phyloP scores from a whole-genome alignment of 2,329 filamentous ascomycete species.

The Fusarium sp. region DNA sequence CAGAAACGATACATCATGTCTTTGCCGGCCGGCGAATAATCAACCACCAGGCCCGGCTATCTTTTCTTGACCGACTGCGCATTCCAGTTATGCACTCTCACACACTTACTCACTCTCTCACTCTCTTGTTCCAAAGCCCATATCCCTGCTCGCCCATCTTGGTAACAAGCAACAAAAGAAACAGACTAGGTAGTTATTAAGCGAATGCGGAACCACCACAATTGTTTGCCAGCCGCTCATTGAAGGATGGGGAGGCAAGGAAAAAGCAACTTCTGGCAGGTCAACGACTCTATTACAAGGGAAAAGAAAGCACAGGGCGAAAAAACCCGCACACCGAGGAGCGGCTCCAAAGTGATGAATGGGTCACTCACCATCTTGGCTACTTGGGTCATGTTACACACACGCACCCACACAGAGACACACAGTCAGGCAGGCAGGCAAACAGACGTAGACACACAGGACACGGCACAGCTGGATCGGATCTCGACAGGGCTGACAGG shows the following conservation, averaged over 20 bases:
- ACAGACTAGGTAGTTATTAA: not conserved
- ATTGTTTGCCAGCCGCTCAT: not conserved
- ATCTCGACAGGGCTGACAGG: slow-evolving; percentile 2
- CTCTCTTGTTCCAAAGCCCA: not conserved
- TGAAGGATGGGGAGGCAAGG: not conserved
- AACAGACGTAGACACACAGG: not conserved
- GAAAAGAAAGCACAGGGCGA: not conserved
- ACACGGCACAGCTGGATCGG: not conserved
- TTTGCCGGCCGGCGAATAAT: slow-evolving; percentile 15
- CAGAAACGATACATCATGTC: slow-evolving; percentile 33
- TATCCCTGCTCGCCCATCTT: not conserved
- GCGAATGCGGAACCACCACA: not conserved
- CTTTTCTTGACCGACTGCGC: not conserved
- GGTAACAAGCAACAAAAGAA: not conserved
- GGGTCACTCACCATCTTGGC: not conserved
- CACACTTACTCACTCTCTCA: not conserved
- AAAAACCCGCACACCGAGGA: slow-evolving; percentile 9
- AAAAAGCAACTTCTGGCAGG: slow-evolving; percentile 29
- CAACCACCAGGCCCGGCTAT: slow-evolving; percentile 1
- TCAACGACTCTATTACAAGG: not conserved
- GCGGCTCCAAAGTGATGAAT: slow-evolving; percentile 1
- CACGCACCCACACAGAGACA: not conserved
- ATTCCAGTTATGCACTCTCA: not conserved
- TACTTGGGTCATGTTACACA: slow-evolving; percentile 17
- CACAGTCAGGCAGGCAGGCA: not conserved